Evolutionary conservation across 169 alveolate genomes (phyloP), one percentile per base, ranked within the genome.

Genomic region (Cryptosporidium ryanae): DNA sequence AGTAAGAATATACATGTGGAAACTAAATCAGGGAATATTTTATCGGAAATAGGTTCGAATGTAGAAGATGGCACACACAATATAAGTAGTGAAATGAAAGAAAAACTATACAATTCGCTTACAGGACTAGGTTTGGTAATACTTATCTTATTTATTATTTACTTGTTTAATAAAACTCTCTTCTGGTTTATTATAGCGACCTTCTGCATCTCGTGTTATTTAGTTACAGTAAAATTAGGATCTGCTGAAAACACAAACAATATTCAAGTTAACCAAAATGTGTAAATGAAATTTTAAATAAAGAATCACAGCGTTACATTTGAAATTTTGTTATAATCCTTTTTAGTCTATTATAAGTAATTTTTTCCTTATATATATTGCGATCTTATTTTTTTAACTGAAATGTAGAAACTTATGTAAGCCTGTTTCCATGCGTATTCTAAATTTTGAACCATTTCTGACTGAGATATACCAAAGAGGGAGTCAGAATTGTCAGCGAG

Each of bases 401-500:
- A 32, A 27, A 64, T 49, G 18, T 49, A 70, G 66, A 70, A 70
- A 34, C 68, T 55, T 8, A 57, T 48, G 66, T 70, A 70, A 15
- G 38, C 65, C 52, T 70, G 65, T 32, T 25, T 70, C 84, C 84
- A 70, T 29, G 66, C 65, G n/a, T 49, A 15, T 15, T 70, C 84
- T 12, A 70, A 25, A 54, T 70, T 70, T 10, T 70, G 84, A 17
- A 70, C 27, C 84, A 70, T 70, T 34, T 70, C 84, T 18, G 84
- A 50, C 13, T 70, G 84, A 12, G 84, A 70, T 15, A 64, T 50
- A 5, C 66, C 66, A 1, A 55, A 21, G 3, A 70, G 25, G 25
- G 65, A 54, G 6, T 70, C 84, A 1, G 84, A 50, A 38, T 70
- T 70, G 23, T 70, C 84, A 27, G 84, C 84, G 29, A 70, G 67